Base-by-base conservation (phyloP, 192 early-diverging fungal species). In the Gorgonomyces haynaldii region DNA sequence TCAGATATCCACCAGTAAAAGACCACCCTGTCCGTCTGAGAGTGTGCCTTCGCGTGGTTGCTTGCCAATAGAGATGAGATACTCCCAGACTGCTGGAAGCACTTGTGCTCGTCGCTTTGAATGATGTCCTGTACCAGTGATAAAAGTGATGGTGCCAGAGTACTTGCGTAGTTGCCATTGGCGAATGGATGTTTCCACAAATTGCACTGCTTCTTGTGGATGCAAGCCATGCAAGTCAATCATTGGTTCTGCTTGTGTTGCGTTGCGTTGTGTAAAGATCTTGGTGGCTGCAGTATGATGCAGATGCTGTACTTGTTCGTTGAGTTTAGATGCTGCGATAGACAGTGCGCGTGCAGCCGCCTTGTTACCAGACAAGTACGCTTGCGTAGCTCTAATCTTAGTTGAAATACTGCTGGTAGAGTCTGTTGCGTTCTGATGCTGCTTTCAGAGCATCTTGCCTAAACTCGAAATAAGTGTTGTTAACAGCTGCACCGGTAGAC, bases 171-270 rank as follows among this genome's bases (percentile, higher is more conserved):
- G 43, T 21, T 24, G 29, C 30, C 5, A 74, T 40, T n/a, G 15
- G n/a, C 9, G 9, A 43, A 3, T 66, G 28, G 1, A 31, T 45
- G 4, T 47, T 35, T 61, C 47, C 16, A 64, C 8, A 27, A 62
- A 65, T 35, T 71, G 45, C 4, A 71, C 50, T 1, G 58, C 68
- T 47, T 74, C 72, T 13, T 41, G 28, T 16, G 69, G 65, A 56
- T 74, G 72, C 38, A 74, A 40, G 2, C 67, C 72, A 42, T 74
- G 72, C 36, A 74, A 53, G 37, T 74, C 72, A 23, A 74, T 58
- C 16, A 52, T 38, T 20, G 37, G 55, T 21, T 38, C 50, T 13
- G 26, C 58, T 3, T 16, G 36, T 16, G 38, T 15, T 5, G 29
- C 26, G 39, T 74, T 74, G 2, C 72, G 56, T 19, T 26, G 30